Conservation (phyloP, 2,329 filamentous ascomycete genomes). For the Alternaria angustiovoidea region DNA sequence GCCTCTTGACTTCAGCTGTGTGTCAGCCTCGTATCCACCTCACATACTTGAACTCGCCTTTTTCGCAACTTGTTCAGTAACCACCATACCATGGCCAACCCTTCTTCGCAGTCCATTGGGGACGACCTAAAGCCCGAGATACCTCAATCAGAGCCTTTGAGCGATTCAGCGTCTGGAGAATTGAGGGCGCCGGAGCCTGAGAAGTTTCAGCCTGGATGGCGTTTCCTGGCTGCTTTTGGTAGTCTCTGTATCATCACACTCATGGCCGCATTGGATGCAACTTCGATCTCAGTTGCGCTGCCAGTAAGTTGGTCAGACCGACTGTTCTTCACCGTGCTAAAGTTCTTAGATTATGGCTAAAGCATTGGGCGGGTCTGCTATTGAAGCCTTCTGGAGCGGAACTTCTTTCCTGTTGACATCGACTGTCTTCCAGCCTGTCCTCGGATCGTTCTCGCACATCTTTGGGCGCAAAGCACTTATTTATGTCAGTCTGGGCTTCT, state of each 20-base stretch:
- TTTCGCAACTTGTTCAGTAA: not conserved
- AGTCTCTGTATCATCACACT: conserved; percentile 65
- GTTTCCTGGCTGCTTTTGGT: conserved; percentile 44
- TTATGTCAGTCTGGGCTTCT: conserved; percentile 46
- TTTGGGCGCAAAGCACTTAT: conserved; percentile 53
- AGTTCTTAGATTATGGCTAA: conserved; percentile 47
- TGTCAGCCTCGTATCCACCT: not conserved
- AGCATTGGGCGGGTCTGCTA: conserved; percentile 46
- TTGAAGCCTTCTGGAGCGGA: conserved; percentile 55
- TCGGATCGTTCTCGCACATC: conserved; percentile 52
- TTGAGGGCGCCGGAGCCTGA: conserved; percentile 16
- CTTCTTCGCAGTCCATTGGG: conserved; percentile 18
- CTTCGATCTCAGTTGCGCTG: conserved; percentile 69
- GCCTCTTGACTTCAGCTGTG: not conserved
- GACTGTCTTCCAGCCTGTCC: conserved; percentile 52
- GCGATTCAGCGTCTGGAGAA: conserved; percentile 20
- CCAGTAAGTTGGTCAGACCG: conserved; percentile 33
- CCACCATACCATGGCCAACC: conserved; percentile 14
- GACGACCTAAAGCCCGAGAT: conserved; percentile 19
- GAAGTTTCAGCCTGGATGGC: conserved; percentile 44
- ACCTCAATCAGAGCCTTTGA: conserved; percentile 9
- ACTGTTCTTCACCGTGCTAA: conserved; percentile 7
- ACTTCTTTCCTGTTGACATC: conserved; percentile 52
- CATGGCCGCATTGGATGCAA: conserved; percentile 71
- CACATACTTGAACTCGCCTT: not conserved